Conservation (phyloP, 1,284 basidiomycete species). For the Papiliotrema fonsecae region DNA sequence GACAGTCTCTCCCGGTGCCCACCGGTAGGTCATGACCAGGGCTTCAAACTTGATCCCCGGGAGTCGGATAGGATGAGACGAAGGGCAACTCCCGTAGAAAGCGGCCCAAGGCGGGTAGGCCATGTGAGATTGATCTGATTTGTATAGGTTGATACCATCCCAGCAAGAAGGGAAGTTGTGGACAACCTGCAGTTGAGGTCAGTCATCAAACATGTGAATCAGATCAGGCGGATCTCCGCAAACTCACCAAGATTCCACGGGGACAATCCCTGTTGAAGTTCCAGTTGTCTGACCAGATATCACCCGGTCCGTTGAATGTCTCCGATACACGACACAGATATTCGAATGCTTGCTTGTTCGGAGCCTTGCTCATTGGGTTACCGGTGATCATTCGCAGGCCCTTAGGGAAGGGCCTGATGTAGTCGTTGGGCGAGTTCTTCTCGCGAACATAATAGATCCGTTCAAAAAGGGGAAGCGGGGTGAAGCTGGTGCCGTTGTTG, state of each 20-base stretch:
- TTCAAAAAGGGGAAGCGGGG: slow-evolving; percentile 4
- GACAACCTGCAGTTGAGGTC: slow-evolving; percentile 17
- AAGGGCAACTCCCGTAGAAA: slow-evolving; percentile 25
- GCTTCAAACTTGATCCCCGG: slow-evolving; percentile 37
- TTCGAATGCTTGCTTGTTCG: slow-evolving; percentile 16
- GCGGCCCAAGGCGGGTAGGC: slow-evolving; percentile 20
- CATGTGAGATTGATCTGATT: slow-evolving; percentile 28
- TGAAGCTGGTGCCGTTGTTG: slow-evolving; percentile 11
- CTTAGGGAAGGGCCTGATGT: slow-evolving; percentile 28
- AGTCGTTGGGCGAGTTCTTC: slow-evolving; percentile 13
- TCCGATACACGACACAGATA: slow-evolving; percentile 21
- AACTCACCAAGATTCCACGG: slow-evolving; percentile 10
- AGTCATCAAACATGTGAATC: neutral
- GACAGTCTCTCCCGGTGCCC: slow-evolving; percentile 18
- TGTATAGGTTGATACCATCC: slow-evolving; percentile 35
- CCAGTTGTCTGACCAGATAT: slow-evolving; percentile 18
- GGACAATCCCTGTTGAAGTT: slow-evolving; percentile 28
- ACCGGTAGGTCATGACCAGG: slow-evolving; percentile 17
- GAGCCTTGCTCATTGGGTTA: slow-evolving; percentile 25
- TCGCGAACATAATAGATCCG: slow-evolving; percentile 30
- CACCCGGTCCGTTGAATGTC: slow-evolving; percentile 9
- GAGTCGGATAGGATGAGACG: slow-evolving; percentile 33
- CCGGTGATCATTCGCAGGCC: slow-evolving; percentile 33
- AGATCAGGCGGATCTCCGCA: too few species aligned
- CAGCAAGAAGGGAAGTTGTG: slow-evolving; percentile 35